phyloP scores from a whole-genome alignment of 2,329 filamentous ascomycete genomes.

The Ilyonectria sp. region DNA sequence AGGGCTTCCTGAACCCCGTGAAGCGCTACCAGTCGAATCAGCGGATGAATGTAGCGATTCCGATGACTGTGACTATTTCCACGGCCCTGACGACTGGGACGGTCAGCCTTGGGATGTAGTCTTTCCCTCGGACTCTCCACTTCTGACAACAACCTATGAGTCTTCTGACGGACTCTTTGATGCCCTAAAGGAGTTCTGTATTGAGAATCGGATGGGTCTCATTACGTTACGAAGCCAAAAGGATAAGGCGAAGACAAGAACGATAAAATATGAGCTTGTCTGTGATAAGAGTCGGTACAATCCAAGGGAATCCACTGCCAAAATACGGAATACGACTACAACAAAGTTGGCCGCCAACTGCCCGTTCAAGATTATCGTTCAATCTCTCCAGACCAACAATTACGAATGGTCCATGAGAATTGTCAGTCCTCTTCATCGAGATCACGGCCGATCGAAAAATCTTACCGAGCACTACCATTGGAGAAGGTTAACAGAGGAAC shows the following conservation, averaged over 20 bases:
- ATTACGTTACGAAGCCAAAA: neutral
- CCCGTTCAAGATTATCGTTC: neutral
- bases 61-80: no score
- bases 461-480: neutral
- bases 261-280: neutral
- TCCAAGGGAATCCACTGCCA: neutral
- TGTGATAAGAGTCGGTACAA: neutral
- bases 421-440: neutral
- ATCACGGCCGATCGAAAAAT: neutral
- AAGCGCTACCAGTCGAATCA: no score
- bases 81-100: no score
- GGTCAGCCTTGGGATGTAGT: no score
- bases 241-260: neutral
- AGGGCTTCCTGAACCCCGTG: no score
- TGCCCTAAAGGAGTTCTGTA: no score
- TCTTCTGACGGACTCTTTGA: no score
- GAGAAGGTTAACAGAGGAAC: neutral
- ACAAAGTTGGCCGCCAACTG: neutral
- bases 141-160: no score
- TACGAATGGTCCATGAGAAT: neutral
- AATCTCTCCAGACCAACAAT: neutral
- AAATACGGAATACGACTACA: neutral
- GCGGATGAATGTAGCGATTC: no score
- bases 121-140: no score
- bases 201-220: no score